A percentile compares a stretch with the other conserved stretches of the same genome.
These are phyloP conservation scores for Fusarium ramigenum DNA, from an alignment of 2,329 filamentous ascomycete genomes.

Conservation along the genomic window DNA sequence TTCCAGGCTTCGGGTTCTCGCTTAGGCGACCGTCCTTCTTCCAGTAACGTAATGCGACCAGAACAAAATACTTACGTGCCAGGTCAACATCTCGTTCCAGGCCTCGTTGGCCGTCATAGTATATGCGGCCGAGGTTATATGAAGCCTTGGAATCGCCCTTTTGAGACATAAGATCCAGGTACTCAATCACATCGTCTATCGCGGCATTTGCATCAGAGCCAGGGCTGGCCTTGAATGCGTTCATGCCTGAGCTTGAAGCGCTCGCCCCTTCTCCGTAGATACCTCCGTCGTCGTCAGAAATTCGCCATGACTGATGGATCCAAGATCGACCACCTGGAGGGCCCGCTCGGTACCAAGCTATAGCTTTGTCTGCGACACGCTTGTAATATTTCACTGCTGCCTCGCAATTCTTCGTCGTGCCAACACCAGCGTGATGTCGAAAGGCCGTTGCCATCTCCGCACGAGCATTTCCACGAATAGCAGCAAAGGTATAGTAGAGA, in stretches of 20 bases:
- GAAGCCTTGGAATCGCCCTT: slow-evolving; percentile 91
- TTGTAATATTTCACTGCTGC: slow-evolving; percentile 89
- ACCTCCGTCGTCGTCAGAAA: slow-evolving; percentile 90
- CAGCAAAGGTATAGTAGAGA: slow-evolving; percentile 94
- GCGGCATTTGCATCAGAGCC: slow-evolving; percentile 85
- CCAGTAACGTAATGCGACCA: slow-evolving; percentile 86
- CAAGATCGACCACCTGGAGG: slow-evolving; percentile 87
- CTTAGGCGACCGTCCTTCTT: slow-evolving; percentile 77
- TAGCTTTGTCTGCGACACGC: slow-evolving; percentile 90
- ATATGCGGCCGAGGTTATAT: slow-evolving; percentile 83
- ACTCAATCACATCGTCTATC: slow-evolving; percentile 94
- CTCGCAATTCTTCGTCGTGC: slow-evolving; percentile 86
- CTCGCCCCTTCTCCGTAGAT: slow-evolving; percentile 97
- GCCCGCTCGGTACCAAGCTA: slow-evolving; percentile 86
- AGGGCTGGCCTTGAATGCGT: slow-evolving; percentile 77
- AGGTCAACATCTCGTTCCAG: slow-evolving; percentile 77
- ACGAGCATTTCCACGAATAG: slow-evolving; percentile 80
- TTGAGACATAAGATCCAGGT: slow-evolving; percentile 87
- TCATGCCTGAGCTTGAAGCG: slow-evolving; percentile 83
- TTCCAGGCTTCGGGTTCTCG: slow-evolving; percentile 72
- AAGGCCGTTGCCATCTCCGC: slow-evolving; percentile 96
- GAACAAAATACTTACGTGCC: slow-evolving; percentile 83
- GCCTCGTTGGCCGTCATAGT: slow-evolving; percentile 85
- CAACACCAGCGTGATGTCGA: slow-evolving; percentile 85
- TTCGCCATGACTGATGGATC: slow-evolving; percentile 80